Evolutionary conservation across 1,139 yeast genomes (phyloP), one percentile per base, ranked within the genome.

Genomic region (Sugiyamaella xylanicola): DNA sequence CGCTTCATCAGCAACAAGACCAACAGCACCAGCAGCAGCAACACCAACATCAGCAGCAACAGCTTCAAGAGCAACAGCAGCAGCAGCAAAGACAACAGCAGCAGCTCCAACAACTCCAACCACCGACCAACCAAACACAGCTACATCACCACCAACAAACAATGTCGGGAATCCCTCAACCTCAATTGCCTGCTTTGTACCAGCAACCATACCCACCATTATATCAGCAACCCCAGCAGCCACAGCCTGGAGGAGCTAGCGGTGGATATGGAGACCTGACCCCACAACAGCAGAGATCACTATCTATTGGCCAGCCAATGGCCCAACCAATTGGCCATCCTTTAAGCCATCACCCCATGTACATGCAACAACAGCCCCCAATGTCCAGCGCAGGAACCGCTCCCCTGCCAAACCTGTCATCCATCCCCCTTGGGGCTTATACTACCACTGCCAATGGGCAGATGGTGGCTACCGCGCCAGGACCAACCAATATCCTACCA

Each of bases 201-300:
- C 47, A 32, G 37, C 59, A 54, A 16, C 59, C 48, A 15, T 44
- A 44, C 25, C 51, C 41, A 25, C 49, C 51, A 20, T 27, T 27
- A 36, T 50, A 51, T 9, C 57, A 54, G 47, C 55, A 56, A 25
- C 45, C 43, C 20, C 57, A 47, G 27, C 58, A 48, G 20, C 53
- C 8, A 27, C 55, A 56, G 22, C 44, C 47, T 20, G 48, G 48
- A 7, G 29, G 20, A 19, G 36, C 46, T 29, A 13, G 52, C 53
- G 16, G 17, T 21, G 45, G 21, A n/a, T 32, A 32, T n/a, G 37
- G 37, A 8, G 50, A 46, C 19, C 25, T 46, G 41, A 35, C 22
- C 19, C 43, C 50, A 13, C 55, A 52, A 41, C 55, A 45, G 25
- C 55, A 51, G 35, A 21, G 55, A n/a, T 52, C 55, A 13, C 32